Conservation (phyloP, 768 basidiomycete genomes). For the Calvatia gigantea region DNA sequence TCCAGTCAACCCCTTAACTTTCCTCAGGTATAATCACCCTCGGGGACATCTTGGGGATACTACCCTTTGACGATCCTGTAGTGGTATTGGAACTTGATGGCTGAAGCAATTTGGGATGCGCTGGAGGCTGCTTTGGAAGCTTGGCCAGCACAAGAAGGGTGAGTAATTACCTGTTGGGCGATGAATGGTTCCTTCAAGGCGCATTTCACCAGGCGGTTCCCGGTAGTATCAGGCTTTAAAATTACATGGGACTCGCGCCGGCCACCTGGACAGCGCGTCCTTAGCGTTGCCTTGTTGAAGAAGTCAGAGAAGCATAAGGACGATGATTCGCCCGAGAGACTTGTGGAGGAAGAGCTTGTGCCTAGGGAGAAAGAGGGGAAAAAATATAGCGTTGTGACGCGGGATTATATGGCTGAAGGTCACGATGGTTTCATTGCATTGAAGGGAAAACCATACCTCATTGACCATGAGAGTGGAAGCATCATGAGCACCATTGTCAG, state of each 20-base stretch:
- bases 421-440: conserved; percentile 80
- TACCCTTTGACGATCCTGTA: conserved; percentile 85
- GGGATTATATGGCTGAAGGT: conserved; percentile 81
- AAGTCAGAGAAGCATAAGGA: conserved; percentile 29
- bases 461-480: conserved; percentile 82
- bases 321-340: conserved; percentile 17
- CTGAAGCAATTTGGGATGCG: conserved; percentile 71
- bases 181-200: background rate
- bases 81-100: conserved; percentile 83
- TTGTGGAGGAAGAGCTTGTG: conserved; percentile 52
- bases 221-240: conserved; percentile 78
- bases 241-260: conserved; percentile 85
- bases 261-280: conserved; percentile 66
- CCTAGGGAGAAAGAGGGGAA: conserved; percentile 47
- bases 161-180: conserved; percentile 14
- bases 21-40: conserved; percentile 68
- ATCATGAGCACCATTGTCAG: conserved; percentile 77
- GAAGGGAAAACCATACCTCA: conserved; percentile 59
- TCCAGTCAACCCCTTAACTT: background rate
- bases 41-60: conserved; percentile 83
- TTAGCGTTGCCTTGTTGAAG: conserved; percentile 64
- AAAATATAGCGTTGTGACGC: conserved; percentile 78
- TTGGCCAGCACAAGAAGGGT: conserved; percentile 94
- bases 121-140: conserved; percentile 69
- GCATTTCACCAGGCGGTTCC: conserved; percentile 64